Evolutionary conservation across 768 basidiomycete species (phyloP).

Genomic region (Tylopilus cervinicoccineus): DNA sequence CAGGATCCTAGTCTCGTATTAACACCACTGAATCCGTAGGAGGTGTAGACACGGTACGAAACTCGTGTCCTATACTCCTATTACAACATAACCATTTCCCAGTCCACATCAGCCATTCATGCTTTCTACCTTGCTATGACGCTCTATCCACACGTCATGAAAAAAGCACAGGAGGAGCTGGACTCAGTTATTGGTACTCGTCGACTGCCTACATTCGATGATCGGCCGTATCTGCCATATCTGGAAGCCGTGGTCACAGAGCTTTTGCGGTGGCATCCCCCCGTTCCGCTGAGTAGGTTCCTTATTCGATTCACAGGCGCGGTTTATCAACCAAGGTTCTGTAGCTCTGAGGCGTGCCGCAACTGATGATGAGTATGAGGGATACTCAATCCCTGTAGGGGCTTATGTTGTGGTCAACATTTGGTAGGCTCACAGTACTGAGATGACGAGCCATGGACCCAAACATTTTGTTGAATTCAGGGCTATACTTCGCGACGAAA

Average conservation of each 20-base stretch:
- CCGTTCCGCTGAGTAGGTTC: conserved; percentile 11
- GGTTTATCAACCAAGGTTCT: background rate
- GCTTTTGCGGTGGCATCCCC: conserved; percentile 19
- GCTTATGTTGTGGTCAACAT: conserved; percentile 19
- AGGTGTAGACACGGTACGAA: conserved; percentile 24
- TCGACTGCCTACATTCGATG: conserved; percentile 22
- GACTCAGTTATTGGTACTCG: conserved; percentile 23
- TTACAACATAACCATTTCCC: background rate
- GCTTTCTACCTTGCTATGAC: conserved; percentile 27
- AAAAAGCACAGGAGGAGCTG: conserved; percentile 26
- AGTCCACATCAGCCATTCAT: conserved; percentile 11
- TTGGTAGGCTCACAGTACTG: background rate
- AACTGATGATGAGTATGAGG: conserved; percentile 15
- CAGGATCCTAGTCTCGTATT: no score
- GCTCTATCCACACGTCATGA: conserved; percentile 24
- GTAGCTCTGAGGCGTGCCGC: conserved; percentile 6
- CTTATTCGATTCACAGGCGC: background rate
- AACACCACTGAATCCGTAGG: conserved; percentile 13
- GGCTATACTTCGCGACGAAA: conserved; percentile 19
- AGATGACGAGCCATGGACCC: no score
- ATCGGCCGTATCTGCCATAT: conserved; percentile 25
- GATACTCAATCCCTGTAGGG: conserved; percentile 19
- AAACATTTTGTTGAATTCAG: background rate
- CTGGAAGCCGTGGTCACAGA: conserved; percentile 26
- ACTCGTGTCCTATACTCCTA: conserved; percentile 24